Evolutionary conservation across 2,329 filamentous ascomycete species (phyloP), one percentile per base, ranked within the genome.

Genomic region (Fonsecaea nubica): DNA sequence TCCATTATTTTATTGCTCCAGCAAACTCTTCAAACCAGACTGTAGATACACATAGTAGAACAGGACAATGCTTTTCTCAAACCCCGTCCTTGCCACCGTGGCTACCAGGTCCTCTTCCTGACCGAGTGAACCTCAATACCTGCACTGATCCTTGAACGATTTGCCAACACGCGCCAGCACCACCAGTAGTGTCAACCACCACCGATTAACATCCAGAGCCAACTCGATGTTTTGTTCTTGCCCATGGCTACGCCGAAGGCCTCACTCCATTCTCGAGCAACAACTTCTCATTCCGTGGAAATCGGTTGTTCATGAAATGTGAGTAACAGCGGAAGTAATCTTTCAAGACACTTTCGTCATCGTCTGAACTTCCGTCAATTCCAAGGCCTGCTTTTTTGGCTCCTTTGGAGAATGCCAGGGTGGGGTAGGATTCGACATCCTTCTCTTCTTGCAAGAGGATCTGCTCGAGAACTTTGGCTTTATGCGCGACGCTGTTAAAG

Each of bases 401-500:
- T 10, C 53, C 45, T 21, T 62, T 66, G 9, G 64, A 62, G 48
- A 66, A 66, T 15, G 64, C 64, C 42, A 66, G 10, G 12, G 58
- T 36, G 4, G 64, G 64, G 15, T 66, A 66, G n/a, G 53, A 42
- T 21, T 66, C 64, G 54, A 66, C 54, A 12, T 66, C 64, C 21
- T 66, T 66, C 35, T 66, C 64, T 52, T 66, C 64, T 48, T 62
- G 53, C 12, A 66, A 30, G n/a, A 66, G 52, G 52, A 66, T 62
- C 13, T 58, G 32, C 21, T 66, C 64, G 45, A 66, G 64, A 9
- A 66, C 58, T 33, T 58, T 62, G 42, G 64, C 64, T 38, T 66
- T 66, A 25, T 66, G 64, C n/a, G 64, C 64, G 33, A 66, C 55
- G 12, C 53, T 62, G 42, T 62, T 48, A 36, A 66, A 66, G 33